phyloP scores from a whole-genome alignment of 352 stramenopile genomes.

The Phytopythium kandeliae region DNA sequence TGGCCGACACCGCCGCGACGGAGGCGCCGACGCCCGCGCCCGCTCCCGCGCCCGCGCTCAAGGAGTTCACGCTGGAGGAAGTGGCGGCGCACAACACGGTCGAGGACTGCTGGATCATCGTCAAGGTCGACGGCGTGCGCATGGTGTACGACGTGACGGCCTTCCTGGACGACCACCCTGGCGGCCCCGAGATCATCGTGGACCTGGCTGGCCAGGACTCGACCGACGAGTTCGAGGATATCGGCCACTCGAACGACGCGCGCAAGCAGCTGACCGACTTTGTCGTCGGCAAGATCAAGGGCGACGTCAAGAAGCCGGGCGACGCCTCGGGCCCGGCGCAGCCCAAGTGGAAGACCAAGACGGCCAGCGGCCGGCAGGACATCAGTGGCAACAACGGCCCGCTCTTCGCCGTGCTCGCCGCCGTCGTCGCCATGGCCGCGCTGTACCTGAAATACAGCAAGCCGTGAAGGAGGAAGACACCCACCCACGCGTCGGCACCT shows the following conservation, averaged over 20 bases:
- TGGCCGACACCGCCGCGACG: conserved; percentile 18
- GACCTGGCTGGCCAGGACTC: conserved; percentile 92
- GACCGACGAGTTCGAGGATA: conserved; percentile 95
- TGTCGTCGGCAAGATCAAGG: conserved; percentile 88
- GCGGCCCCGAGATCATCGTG: conserved; percentile 96
- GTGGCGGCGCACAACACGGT: conserved; percentile 83
- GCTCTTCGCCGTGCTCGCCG: conserved; percentile 46
- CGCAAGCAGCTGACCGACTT: conserved; percentile 91
- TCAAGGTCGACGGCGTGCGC: conserved; percentile 54
- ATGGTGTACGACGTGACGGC: conserved; percentile 98
- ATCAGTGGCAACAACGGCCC: conserved; percentile 52
- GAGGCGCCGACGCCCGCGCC: conserved; percentile 3
- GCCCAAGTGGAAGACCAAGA: conserved; percentile 18
- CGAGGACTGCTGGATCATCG: conserved; percentile 86
- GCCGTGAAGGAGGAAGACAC: background rate
- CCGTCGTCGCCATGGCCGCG: conserved; percentile 36
- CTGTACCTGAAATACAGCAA: conserved; percentile 57
- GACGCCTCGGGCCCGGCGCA: conserved; percentile 6
- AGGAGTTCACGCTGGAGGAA: conserved; percentile 92
- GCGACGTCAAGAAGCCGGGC: conserved; percentile 49
- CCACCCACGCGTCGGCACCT: too few relatives aligned
- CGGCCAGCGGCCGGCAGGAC: conserved; percentile 43
- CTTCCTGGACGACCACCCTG: conserved; percentile 99
- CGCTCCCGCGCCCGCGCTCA: conserved; percentile 10
- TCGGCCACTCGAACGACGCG: conserved; percentile 97